Evolutionary conservation across 2,329 filamentous ascomycete species (phyloP).

Genomic region (Nemania sp.): DNA sequence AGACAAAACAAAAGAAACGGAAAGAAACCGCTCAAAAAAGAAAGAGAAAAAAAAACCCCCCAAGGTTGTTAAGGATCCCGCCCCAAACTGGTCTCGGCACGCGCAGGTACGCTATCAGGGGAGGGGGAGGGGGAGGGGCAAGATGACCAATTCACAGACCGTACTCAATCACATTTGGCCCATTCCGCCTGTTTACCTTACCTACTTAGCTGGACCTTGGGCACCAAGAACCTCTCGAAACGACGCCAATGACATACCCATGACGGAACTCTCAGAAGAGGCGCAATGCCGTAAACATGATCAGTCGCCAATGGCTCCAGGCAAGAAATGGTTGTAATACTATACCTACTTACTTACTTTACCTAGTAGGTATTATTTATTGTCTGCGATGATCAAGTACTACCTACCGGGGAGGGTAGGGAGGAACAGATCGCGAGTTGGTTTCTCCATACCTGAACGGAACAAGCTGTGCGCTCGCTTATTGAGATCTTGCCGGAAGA

Average conservation of each 20-base stretch:
- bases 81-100: constrained; percentile 5
- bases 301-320: background rate
- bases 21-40: too few species aligned
- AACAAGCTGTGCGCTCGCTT: background rate
- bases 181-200: background rate
- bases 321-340: too few species aligned
- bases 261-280: constrained; percentile 6
- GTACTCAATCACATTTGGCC: too few species aligned
- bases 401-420: too few species aligned
- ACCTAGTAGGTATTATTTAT: too few species aligned
- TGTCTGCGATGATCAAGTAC: too few species aligned
- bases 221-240: constrained; percentile 10
- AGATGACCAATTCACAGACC: constrained; percentile 6
- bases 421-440: too few species aligned
- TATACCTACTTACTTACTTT: too few species aligned
- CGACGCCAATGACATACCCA: constrained; percentile 10
- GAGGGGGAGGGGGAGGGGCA: constrained; percentile 15
- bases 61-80: constrained; percentile 7
- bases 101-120: too few species aligned
- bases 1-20: too few species aligned
- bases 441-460: too few species aligned
- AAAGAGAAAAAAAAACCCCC: too few species aligned
- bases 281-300: background rate
- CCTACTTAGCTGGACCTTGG: background rate
- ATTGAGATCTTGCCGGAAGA: background rate